phyloP scores from a whole-genome alignment of 2,329 filamentous ascomycete species.

The Thyridium curvatum region DNA sequence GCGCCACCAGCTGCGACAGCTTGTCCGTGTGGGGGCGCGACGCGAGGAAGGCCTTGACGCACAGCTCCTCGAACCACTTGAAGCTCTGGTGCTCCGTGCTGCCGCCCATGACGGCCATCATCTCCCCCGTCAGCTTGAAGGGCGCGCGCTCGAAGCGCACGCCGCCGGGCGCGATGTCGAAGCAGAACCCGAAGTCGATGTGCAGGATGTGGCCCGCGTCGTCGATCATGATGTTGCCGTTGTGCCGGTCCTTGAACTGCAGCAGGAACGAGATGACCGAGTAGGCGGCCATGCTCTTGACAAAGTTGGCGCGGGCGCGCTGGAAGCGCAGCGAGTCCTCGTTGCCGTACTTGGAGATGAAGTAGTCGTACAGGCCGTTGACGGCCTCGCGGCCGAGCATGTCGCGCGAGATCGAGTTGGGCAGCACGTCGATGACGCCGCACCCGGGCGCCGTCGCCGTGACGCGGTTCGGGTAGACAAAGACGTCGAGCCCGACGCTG shows the following conservation, averaged over 20 bases:
- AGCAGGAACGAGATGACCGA: constrained; percentile 93
- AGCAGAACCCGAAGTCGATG: constrained; percentile 99
- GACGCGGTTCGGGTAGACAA: constrained; percentile 93
- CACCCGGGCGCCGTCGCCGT: constrained; percentile 96
- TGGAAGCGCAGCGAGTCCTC: constrained; percentile 95
- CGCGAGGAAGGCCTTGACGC: constrained; percentile 90
- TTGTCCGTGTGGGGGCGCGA: constrained; percentile 82
- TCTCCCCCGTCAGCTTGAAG: constrained; percentile 96
- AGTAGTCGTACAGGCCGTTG: constrained; percentile 98
- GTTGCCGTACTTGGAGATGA: constrained; percentile 93
- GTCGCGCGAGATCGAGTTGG: constrained; percentile 95
- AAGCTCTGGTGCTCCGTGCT: constrained; percentile 79
- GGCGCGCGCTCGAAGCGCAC: constrained; percentile 97
- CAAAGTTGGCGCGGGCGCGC: constrained; percentile 91
- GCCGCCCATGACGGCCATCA: constrained; percentile 99
- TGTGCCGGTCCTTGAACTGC: constrained; percentile 98
- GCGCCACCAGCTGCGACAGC: constrained; percentile 78
- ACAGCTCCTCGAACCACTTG: constrained; percentile 93
- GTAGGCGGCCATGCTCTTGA: constrained; percentile 99
- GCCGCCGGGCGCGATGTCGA: constrained; percentile 95
- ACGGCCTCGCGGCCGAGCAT: constrained; percentile 98
- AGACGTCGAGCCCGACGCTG: constrained; percentile 89
- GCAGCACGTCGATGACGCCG: constrained; percentile 95
- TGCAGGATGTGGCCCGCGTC: constrained; percentile 95
- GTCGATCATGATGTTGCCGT: constrained; percentile 99